phyloP scores from a whole-genome alignment of 345 rosid species.

The Microthlaspi erraticum region DNA sequence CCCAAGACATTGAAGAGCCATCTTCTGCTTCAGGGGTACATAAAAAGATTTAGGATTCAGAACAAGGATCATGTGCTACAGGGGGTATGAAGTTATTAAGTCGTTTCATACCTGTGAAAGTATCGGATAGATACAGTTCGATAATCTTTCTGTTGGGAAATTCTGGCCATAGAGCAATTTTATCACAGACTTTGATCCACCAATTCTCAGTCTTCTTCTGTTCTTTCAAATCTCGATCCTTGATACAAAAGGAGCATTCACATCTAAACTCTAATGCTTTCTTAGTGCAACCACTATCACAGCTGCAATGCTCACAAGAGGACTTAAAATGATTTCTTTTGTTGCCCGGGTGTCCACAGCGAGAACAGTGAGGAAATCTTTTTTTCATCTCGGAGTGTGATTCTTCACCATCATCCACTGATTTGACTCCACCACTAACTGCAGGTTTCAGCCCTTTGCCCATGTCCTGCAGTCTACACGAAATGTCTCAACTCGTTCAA shows the following conservation, averaged over 20 bases:
- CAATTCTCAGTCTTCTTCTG: slow-evolving; percentile 62
- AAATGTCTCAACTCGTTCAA: slow-evolving; percentile 16
- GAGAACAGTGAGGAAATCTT: slow-evolving; percentile 74
- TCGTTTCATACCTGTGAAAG: slow-evolving; percentile 48
- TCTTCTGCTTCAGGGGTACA: slow-evolving; percentile 46
- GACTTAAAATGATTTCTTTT: slow-evolving; percentile 66
- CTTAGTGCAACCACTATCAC: slow-evolving; percentile 57
- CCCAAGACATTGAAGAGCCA: slow-evolving; percentile 62
- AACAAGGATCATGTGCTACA: slow-evolving; percentile 13
- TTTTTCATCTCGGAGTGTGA: slow-evolving; percentile 45
- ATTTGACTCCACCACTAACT: slow-evolving; percentile 43
- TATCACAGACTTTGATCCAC: slow-evolving; percentile 73
- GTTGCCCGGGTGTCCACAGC: slow-evolving; percentile 91
- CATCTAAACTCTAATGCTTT: slow-evolving; percentile 72
- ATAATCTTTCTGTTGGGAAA: slow-evolving; percentile 78
- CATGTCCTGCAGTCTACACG: slow-evolving; percentile 63
- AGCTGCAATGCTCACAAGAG: slow-evolving; percentile 67
- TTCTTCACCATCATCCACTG: slow-evolving; percentile 42
- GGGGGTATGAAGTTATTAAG: slow-evolving; percentile 8
- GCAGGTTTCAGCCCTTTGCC: slow-evolving; percentile 51
- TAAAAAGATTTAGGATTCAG: slow-evolving; percentile 33
- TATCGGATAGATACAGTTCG: slow-evolving; percentile 62
- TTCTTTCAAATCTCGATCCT: slow-evolving; percentile 63
- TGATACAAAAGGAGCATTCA: slow-evolving; percentile 61
- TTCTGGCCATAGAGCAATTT: slow-evolving; percentile 57